Percentiles rank a stretch among this genome's conserved stretches.
Conservation (phyloP, 352 stramenopile species). For the Phytophthora sp. region DNA sequence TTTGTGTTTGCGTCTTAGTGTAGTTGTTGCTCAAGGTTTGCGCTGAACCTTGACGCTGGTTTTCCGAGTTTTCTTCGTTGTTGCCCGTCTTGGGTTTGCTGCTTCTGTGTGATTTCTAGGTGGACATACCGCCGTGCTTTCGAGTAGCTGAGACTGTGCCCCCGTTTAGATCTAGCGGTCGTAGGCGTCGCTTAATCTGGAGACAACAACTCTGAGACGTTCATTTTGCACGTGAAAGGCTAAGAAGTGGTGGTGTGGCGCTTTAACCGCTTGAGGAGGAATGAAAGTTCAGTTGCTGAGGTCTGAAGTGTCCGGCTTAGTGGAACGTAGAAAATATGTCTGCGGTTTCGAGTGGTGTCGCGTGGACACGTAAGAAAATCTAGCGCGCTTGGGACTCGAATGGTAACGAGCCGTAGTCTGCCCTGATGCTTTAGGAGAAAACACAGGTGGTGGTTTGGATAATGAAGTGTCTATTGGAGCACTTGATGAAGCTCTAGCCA, state of each 20-base stretch:
- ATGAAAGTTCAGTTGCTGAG: neutral
- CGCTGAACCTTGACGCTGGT: neutral
- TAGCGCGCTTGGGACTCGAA: no score
- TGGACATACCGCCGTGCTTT: neutral
- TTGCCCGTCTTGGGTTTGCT: neutral
- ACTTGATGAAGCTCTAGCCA: no score
- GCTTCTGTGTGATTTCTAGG: neutral
- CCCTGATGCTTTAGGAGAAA: no score
- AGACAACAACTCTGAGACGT: neutral
- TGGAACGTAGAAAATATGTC: neutral
- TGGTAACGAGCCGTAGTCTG: no score
- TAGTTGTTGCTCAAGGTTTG: neutral
- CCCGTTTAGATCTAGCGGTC: no score
- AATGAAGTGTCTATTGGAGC: no score
- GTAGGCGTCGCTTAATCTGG: neutral
- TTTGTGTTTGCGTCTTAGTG: conserved; percentile 9
- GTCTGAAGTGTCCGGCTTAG: neutral
- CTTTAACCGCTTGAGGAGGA: neutral
- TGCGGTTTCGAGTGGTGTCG: neutral
- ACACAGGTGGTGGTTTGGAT: no score
- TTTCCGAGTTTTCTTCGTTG: neutral
- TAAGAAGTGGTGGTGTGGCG: neutral
- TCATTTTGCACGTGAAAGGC: conserved; percentile 5
- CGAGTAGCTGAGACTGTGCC: neutral
- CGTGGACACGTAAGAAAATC: neutral